Base-by-base conservation (phyloP, 2,329 filamentous ascomycete genomes). In the Pyricularia sp. region DNA sequence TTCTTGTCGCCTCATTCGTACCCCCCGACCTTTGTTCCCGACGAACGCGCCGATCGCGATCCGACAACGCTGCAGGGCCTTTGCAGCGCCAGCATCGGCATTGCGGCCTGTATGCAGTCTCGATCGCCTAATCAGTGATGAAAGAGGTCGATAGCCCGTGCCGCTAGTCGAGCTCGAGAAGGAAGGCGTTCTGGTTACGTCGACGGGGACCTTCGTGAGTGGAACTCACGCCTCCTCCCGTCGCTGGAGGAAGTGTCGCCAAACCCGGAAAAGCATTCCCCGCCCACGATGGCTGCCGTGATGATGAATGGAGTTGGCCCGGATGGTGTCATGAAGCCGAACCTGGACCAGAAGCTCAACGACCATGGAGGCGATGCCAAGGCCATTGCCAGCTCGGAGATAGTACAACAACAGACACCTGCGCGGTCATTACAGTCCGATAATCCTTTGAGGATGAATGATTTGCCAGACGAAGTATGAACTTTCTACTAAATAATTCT, bases 261-360 rank as follows among this genome's bases (percentile, higher is more conserved):
- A 28, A 40, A 59, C 24, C 7, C 24, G 24, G 12, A 28, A 55
- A 12, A 59, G 26, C 26, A 59, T 9, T 31, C 55, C 19, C 26
- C 60, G 65, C 67, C 66, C 62, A 49, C 31, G 49, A 67, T 66
- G 64, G 63, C 63, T 26, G 66, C 66, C 62, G 66, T 61, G 57
- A 57, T 66, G 68, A 71, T 67, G 62, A 75, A 74, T 73, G 73
- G 75, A 66, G 70, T 68, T 75, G 81, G 80, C 74, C 78, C 79
- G 72, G 81, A 81, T 71, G 80, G 81, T 69, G 76, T 77, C n/a
- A 61, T 55, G 71, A 81, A 78, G 72, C 81, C 79, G 70, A 82
- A 85, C 72, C 81, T 85, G 73, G 81, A 84, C 71, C 80, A 80
- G 78, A 77, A 80, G 68, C 66, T 71, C 61, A 74, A 73, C 68